These are phyloP conservation scores for Trichopus zeylanicus DNA, from an alignment of 116 monocot genomes.

Conservation along the genomic window DNA sequence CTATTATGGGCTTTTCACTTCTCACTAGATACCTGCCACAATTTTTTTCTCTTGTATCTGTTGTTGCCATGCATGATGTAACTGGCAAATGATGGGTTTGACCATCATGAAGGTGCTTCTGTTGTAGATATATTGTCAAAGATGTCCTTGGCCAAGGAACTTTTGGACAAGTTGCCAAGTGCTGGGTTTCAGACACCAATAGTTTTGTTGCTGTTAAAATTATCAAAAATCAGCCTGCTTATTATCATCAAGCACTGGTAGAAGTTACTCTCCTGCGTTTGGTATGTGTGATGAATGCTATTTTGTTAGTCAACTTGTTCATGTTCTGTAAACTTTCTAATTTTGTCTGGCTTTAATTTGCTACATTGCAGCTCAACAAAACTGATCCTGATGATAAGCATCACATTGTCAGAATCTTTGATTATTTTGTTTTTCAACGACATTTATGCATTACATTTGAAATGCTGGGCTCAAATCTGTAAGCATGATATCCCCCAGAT, in stretches of 20 bases:
- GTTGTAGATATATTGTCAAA: slow-evolving; percentile 80
- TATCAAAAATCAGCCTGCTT: slow-evolving; percentile 94
- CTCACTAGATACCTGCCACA: background rate
- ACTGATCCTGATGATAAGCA: slow-evolving; percentile 64
- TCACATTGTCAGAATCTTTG: slow-evolving; percentile 87
- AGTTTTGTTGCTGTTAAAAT: slow-evolving; percentile 86
- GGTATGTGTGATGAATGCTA: slow-evolving; percentile 34
- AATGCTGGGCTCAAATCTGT: slow-evolving; percentile 94
- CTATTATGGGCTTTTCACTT: background rate
- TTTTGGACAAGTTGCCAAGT: slow-evolving; percentile 96
- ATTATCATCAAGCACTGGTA: slow-evolving; percentile 74
- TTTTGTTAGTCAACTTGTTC: background rate
- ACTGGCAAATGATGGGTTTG: background rate
- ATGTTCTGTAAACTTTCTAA: background rate
- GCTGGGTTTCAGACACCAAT: slow-evolving; percentile 74
- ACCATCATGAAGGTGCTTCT: background rate
- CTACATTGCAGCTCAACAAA: slow-evolving; percentile 72
- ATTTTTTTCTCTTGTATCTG: background rate
- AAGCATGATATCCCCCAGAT: background rate
- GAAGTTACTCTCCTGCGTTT: slow-evolving; percentile 70
- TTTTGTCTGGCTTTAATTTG: background rate
- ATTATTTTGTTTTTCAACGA: slow-evolving; percentile 63
- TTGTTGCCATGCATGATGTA: background rate
- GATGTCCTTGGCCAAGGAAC: slow-evolving; percentile 96
- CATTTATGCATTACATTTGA: slow-evolving; percentile 98